Base-by-base conservation (phyloP, 2,329 filamentous ascomycete genomes). In the Curvularia lunata region DNA sequence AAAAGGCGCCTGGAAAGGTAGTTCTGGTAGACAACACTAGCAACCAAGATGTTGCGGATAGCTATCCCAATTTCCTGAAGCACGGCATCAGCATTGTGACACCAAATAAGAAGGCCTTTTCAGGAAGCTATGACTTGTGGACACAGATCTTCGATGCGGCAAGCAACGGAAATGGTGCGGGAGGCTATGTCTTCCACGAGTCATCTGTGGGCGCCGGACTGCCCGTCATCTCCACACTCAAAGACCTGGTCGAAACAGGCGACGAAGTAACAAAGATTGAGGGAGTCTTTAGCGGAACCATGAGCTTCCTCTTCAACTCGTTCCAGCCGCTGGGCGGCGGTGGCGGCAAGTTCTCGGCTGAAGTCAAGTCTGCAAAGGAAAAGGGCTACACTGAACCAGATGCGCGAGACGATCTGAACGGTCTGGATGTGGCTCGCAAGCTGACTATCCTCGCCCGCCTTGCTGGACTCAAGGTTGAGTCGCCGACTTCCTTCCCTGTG, bases 41-140 rank as follows among this genome's bases (percentile, higher is more conserved):
- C 79, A 93, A 91, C 67, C 89, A 94, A 69, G 88, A 90, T 63
- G 84, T 99, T 28, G 95, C 94, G 48, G 86, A 91, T 60, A 80
- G 86, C 28, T 99, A 99, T 78, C 93, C 95, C 1, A 77, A 85
- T 46, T 91, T 96, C 77, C 82, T 99, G 60, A 84, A 86, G 70
- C 86, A 87, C 63, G 94, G 93, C 12, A 88, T 99, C 77, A 94
- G 88, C 78, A 87, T 99, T 69, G 91, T 98, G 27, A 99, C 95
- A 0, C 93, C 95, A 42, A 99, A 98, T 84, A 99, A 99, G 83
- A 99, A 99, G 80, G 94, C 91, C 13, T 99, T 99, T 80, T 96
- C 92, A 0, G 88, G 90, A 56, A 87, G 86, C 45, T 88, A 91
- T 70, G 83, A 87, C 67, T 82, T 97, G 54, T 99, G 94, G 93